Conservation (phyloP, 495 filamentous ascomycete species). For the Niebla homalea region DNA sequence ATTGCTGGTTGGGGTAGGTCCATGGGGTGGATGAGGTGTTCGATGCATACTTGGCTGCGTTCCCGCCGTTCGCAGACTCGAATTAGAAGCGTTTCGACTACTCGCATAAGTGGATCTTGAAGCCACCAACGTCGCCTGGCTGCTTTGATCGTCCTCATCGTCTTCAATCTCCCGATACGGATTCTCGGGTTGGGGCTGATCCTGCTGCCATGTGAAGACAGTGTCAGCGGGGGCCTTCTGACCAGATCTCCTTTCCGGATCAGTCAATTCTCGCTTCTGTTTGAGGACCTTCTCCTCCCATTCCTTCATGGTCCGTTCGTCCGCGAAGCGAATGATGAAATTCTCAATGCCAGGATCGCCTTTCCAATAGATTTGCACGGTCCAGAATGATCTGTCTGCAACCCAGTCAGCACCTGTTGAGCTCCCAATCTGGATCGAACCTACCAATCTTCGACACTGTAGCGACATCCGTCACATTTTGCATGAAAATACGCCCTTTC, state of each 20-base stretch:
- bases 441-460: slow-evolving; percentile 73
- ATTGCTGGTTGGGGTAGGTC: slow-evolving; percentile 36
- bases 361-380: slow-evolving; percentile 97
- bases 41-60: slow-evolving; percentile 56
- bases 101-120: slow-evolving; percentile 37
- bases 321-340: slow-evolving; percentile 83
- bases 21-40: slow-evolving; percentile 53
- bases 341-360: slow-evolving; percentile 93
- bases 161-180: slow-evolving; percentile 72
- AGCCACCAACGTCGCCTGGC: slow-evolving; percentile 26
- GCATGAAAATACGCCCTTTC: slow-evolving; percentile 98
- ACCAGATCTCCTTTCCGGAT: slow-evolving; percentile 33
- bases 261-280: slow-evolving; percentile 32
- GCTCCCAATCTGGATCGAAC: slow-evolving; percentile 7
- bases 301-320: slow-evolving; percentile 82
- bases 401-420: background rate
- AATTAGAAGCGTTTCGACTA: slow-evolving; percentile 67
- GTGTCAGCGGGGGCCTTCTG: slow-evolving; percentile 48
- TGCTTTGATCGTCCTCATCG: slow-evolving; percentile 51
- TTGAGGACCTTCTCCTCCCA: slow-evolving; percentile 56
- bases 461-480: slow-evolving; percentile 90
- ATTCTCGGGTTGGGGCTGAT: slow-evolving; percentile 52
- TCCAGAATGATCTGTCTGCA: slow-evolving; percentile 49
- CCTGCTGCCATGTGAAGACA: slow-evolving; percentile 69
- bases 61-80: slow-evolving; percentile 67